Conservation (phyloP, 371 early-diverging fungal species). For the Zychaea mexicana region DNA sequence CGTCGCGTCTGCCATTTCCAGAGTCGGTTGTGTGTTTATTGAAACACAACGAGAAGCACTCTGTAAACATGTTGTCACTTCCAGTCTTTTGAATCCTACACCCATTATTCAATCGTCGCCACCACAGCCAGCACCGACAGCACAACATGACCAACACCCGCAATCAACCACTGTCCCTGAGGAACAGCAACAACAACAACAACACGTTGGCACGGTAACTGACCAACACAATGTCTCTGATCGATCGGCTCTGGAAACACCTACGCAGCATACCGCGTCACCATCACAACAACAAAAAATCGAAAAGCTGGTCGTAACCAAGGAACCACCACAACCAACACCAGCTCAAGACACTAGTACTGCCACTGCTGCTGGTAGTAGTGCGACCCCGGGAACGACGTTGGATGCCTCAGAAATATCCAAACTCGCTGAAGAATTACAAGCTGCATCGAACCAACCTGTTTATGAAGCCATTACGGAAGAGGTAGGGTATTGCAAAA, state of each 20-base stretch:
- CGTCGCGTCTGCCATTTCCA: constrained; percentile 33
- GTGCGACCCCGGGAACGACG: background rate
- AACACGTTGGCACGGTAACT: background rate
- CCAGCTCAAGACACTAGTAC: background rate
- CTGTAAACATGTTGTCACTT: constrained; percentile 44
- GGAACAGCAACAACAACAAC: too few relatives aligned
- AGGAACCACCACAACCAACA: background rate
- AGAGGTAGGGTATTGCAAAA: too few relatives aligned
- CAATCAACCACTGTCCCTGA: background rate
- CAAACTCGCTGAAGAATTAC: constrained; percentile 5
- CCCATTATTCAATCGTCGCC: constrained; percentile 9
- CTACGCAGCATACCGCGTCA: background rate
- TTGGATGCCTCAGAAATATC: background rate
- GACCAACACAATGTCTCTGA: background rate
- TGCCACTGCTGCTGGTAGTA: background rate
- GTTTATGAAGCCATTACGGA: constrained; percentile 7
- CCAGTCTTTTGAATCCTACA: constrained; percentile 43
- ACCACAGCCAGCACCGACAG: background rate
- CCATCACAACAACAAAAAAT: too few relatives aligned
- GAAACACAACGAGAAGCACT: constrained; percentile 33
- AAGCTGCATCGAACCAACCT: constrained; percentile 6
- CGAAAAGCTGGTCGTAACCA: background rate
- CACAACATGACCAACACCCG: background rate
- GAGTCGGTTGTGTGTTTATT: constrained; percentile 27
- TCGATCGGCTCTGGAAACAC: background rate